A percentile compares a stretch with the other conserved stretches of the same genome.
Conservation (phyloP, 2,329 filamentous ascomycete species). For the Phyllosticta ampelicida region DNA sequence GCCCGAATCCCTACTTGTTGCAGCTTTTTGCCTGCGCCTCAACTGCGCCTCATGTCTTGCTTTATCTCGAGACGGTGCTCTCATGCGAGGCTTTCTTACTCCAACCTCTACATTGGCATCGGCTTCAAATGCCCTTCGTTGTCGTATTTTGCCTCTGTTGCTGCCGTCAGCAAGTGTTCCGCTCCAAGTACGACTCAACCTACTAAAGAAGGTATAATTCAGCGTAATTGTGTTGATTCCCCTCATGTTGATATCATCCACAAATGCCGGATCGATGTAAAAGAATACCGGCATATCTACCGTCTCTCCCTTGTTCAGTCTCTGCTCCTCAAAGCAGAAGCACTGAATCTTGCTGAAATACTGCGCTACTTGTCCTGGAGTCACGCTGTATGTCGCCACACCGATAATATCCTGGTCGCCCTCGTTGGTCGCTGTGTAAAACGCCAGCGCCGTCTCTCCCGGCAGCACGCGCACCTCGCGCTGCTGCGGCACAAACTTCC, state of each 20-base stretch:
- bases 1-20: background rate
- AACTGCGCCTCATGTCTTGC: background rate
- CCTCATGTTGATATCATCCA: slow-evolving; percentile 85
- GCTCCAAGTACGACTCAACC: slow-evolving; percentile 28
- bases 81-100: background rate
- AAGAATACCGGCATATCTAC: slow-evolving; percentile 99
- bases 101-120: slow-evolving; percentile 26
- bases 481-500: slow-evolving; percentile 96
- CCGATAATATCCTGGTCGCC: slow-evolving; percentile 91
- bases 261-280: slow-evolving; percentile 92
- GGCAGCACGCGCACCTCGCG: slow-evolving; percentile 91
- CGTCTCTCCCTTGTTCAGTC: slow-evolving; percentile 86
- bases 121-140: slow-evolving; percentile 58
- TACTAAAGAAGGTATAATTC: slow-evolving; percentile 98
- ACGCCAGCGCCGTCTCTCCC: slow-evolving; percentile 91
- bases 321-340: slow-evolving; percentile 95
- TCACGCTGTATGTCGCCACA: slow-evolving; percentile 95
- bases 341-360: slow-evolving; percentile 99
- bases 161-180: slow-evolving; percentile 13
- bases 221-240: slow-evolving; percentile 91
- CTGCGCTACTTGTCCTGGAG: slow-evolving; percentile 85
- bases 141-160: slow-evolving; percentile 65
- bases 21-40: background rate
- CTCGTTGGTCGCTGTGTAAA: slow-evolving; percentile 93
- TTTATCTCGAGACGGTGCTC: background rate